Conservation (phyloP, 106 monocot species). For the Posidonia australis region DNA sequence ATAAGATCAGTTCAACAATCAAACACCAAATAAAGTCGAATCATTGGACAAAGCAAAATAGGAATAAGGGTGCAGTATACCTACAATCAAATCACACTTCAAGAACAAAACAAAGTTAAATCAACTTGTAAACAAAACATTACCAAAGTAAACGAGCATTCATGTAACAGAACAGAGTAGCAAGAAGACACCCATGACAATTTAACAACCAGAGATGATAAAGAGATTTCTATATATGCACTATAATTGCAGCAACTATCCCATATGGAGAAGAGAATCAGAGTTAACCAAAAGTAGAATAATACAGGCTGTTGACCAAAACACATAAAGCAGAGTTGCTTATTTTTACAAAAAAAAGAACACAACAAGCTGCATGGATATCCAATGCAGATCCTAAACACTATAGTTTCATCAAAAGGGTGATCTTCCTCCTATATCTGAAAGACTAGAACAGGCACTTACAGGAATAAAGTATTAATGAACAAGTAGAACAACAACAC, state of each 20-base stretch:
- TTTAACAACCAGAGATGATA: too few relatives aligned
- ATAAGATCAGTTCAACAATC: too few relatives aligned
- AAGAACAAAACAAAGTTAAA: too few relatives aligned
- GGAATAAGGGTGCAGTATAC: too few relatives aligned
- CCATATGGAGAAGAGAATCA: neutral
- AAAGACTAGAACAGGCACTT: neutral
- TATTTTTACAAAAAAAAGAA: neutral
- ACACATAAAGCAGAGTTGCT: neutral
- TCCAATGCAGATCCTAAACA: neutral
- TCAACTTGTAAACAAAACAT: too few relatives aligned
- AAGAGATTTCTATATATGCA: neutral
- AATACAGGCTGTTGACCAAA: neutral
- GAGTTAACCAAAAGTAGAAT: neutral
- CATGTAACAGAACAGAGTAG: too few relatives aligned
- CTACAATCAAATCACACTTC: too few relatives aligned
- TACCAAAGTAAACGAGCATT: too few relatives aligned
- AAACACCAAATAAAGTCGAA: too few relatives aligned
- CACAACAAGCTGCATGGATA: neutral
- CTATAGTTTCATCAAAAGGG: neutral
- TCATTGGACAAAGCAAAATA: too few relatives aligned
- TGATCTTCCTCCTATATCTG: neutral
- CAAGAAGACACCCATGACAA: too few relatives aligned
- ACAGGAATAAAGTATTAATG: neutral
- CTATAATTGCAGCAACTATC: neutral
- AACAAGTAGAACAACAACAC: neutral